Evolutionary conservation across 352 stramenopile genomes (phyloP).

Genomic region (Pythium sp.): DNA sequence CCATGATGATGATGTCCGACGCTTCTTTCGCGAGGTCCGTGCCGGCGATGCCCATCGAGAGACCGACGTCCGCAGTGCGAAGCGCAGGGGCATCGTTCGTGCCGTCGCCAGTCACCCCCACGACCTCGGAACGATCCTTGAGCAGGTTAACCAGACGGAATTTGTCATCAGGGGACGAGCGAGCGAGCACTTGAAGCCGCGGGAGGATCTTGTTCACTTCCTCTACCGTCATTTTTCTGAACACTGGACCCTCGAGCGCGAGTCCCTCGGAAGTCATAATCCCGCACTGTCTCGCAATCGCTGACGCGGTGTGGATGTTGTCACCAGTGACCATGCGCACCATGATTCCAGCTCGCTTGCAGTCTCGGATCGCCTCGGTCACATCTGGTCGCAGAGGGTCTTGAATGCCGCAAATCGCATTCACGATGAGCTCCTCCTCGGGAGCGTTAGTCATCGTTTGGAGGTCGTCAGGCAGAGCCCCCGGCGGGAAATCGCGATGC

Average conservation of each 20-base stretch:
- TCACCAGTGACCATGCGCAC: slow-evolving; percentile 99
- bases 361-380: slow-evolving; percentile 91
- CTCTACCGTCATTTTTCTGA: slow-evolving; percentile 79
- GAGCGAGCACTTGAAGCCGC: slow-evolving; percentile 87
- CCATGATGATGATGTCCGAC: slow-evolving; percentile 87
- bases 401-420: slow-evolving; percentile 94
- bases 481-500: slow-evolving; percentile 65
- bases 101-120: slow-evolving; percentile 77
- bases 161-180: slow-evolving; percentile 96
- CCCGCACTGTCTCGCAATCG: slow-evolving; percentile 95
- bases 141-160: slow-evolving; percentile 92
- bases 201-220: slow-evolving; percentile 65
- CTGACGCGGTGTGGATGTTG: slow-evolving; percentile 96
- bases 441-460: slow-evolving; percentile 51
- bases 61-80: slow-evolving; percentile 64
- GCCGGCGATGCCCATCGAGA: slow-evolving; percentile 81
- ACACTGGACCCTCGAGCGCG: slow-evolving; percentile 90
- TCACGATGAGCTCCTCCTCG: slow-evolving; percentile 77
- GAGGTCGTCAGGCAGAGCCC: slow-evolving; percentile 57
- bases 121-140: slow-evolving; percentile 68
- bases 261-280: slow-evolving; percentile 92
- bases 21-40: slow-evolving; percentile 82
- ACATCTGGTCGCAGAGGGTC: slow-evolving; percentile 95
- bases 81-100: slow-evolving; percentile 81
- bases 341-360: slow-evolving; percentile 96